Percentiles rank a stretch among this genome's conserved stretches.
Conservation (phyloP, 1,139 yeast species). For the Blastobotrys persicus region DNA sequence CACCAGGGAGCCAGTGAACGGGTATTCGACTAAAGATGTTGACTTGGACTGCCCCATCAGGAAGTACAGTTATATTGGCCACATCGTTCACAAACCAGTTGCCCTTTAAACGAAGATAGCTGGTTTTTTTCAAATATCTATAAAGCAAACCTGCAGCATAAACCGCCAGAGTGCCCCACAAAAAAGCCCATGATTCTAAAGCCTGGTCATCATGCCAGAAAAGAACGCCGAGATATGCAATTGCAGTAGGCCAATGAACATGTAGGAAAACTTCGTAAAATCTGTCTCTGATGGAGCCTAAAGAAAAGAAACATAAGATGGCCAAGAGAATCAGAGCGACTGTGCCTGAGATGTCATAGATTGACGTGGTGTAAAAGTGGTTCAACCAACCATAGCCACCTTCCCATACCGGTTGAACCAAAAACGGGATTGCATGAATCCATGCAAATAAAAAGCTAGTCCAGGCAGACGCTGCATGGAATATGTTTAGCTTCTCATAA, state of each 20-base stretch:
- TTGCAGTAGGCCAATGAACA: slow-evolving; percentile 58
- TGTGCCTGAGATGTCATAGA: slow-evolving; percentile 33
- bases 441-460: slow-evolving; percentile 49
- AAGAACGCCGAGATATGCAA: slow-evolving; percentile 53
- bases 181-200: slow-evolving; percentile 46
- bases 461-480: slow-evolving; percentile 58
- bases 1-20: slow-evolving; percentile 57
- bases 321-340: slow-evolving; percentile 49
- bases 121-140: slow-evolving; percentile 52
- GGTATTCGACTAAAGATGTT: slow-evolving; percentile 40
- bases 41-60: slow-evolving; percentile 44
- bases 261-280: slow-evolving; percentile 56
- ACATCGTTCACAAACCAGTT: slow-evolving; percentile 47
- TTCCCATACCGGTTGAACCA: slow-evolving; percentile 47
- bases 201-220: slow-evolving; percentile 48
- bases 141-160: slow-evolving; percentile 55
- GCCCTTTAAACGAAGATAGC: slow-evolving; percentile 43
- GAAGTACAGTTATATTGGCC: slow-evolving; percentile 41
- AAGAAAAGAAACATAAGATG: slow-evolving; percentile 48
- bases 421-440: slow-evolving; percentile 56
- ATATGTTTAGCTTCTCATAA: slow-evolving; percentile 56
- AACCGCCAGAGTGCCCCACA: slow-evolving; percentile 57
- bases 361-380: slow-evolving; percentile 19
- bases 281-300: slow-evolving; percentile 44
- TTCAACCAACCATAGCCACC: slow-evolving; percentile 43